These are phyloP conservation scores for Stellera chamaejasme DNA, from an alignment of 345 rosid species.

Conservation along the genomic window DNA sequence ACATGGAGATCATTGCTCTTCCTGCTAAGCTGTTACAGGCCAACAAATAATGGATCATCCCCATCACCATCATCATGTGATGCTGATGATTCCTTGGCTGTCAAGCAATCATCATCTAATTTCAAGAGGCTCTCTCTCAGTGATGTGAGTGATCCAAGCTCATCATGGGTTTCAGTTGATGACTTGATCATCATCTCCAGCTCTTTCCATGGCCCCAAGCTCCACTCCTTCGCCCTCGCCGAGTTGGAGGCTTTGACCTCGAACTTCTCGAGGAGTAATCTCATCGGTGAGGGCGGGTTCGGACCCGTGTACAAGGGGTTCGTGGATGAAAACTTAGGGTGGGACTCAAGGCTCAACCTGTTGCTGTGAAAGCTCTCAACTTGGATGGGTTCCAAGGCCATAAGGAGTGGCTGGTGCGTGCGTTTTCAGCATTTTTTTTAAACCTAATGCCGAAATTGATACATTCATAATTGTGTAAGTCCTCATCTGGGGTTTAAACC, in stretches of 20 bases:
- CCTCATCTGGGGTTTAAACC: background rate
- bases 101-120: conserved; percentile 10
- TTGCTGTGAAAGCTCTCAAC: conserved; percentile 71
- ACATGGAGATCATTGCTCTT: conserved; percentile 36
- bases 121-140: conserved; percentile 41
- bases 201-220: conserved; percentile 49
- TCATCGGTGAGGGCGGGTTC: conserved; percentile 76
- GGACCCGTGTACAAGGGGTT: conserved; percentile 80
- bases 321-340: conserved; percentile 44
- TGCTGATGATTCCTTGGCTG: background rate
- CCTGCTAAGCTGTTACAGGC: conserved; percentile 28
- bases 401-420: conserved; percentile 83
- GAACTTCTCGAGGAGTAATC: conserved; percentile 40
- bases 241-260: conserved; percentile 49
- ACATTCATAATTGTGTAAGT: background rate
- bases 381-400: conserved; percentile 76
- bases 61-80: background rate
- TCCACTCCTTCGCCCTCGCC: conserved; percentile 35
- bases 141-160: conserved; percentile 50
- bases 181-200: conserved; percentile 32
- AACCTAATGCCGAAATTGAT: background rate
- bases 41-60: conserved; percentile 2
- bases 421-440: background rate
- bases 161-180: conserved; percentile 37
- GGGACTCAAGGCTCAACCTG: conserved; percentile 54